Percentiles rank a stretch among this genome's conserved stretches.
Evolutionary conservation across 257 asterid species (phyloP).

Genomic region (Marsdenia floribunda): DNA sequence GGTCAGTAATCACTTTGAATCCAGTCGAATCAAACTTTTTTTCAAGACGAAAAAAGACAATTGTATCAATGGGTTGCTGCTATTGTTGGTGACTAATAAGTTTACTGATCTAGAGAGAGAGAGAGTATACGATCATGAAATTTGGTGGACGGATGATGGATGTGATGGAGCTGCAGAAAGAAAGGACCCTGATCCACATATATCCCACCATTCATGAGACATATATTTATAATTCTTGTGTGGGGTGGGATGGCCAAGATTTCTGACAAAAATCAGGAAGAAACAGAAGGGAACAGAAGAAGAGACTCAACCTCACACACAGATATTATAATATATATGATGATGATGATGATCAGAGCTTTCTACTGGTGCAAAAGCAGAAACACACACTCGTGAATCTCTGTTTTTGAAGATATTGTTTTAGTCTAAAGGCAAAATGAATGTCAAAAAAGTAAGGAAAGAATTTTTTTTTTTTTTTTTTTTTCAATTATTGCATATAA

Average conservation of each 20-base stretch:
- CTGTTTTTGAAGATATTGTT: background rate
- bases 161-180: background rate
- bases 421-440: conserved; percentile 8
- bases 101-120: background rate
- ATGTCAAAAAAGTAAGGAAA: background rate
- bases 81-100: background rate
- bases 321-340: background rate
- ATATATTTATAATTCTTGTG: background rate
- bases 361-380: background rate
- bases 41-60: no score
- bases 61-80: no score
- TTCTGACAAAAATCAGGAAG: conserved; percentile 7
- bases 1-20: no score
- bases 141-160: background rate
- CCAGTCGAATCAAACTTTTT: no score
- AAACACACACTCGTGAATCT: conserved; percentile 7
- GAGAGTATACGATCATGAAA: background rate
- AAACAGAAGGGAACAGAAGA: conserved; percentile 6
- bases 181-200: background rate
- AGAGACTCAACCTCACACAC: background rate
- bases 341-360: no score
- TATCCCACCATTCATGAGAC: conserved; percentile 8
- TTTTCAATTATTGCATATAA: no score
- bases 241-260: background rate
- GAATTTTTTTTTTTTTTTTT: no score